Base-by-base conservation (phyloP, 805 yeast genomes). In the Kodamaea sagamina region DNA sequence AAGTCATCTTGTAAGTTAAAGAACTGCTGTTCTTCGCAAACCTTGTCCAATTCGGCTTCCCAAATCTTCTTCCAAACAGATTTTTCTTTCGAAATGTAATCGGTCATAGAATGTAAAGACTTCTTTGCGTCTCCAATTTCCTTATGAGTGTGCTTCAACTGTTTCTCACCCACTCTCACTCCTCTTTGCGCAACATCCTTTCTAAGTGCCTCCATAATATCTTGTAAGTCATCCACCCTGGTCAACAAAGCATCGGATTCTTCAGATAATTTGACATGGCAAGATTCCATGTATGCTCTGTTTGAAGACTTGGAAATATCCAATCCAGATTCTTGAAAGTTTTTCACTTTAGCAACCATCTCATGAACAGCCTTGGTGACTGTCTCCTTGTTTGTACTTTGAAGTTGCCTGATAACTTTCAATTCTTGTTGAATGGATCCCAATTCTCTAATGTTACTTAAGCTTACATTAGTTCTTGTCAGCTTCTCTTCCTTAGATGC, bases 101-200 rank as follows among this genome's bases (percentile, higher is more conserved):
- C 65, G n/a, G 75, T 72, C 75, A 89, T 76, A 2, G 62, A 62
- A 1, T 62, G 62, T 32, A 92, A 70, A 12, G 76, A 75, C 0
- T 54, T 37, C 43, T 77, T 75, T 0, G 95, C 90, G 1, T 65
- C 69, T 3, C 55, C 65, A 17, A 93, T 72, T 48, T 90, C 95
- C 50, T 79, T 79, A 6, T 74, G 57, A 1, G 92, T 84, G 15
- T 73, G 66, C 15, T 75, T 80, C 18, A 93, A 63, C 54, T 90
- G 95, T 50, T 84, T 81, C 41, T 75, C 80, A 0, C 89, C 68
- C 11, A 96, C 89, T 27, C 89, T 77, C 0, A 89, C 89, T 15
- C 97, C 96, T 49, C 97, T 77, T 47, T 82, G 84, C 0, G 96
- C 95, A 10, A 93, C 96, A 64, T 90, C 98, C 52, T 88, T 82